A percentile compares a stretch with the other conserved stretches of the same genome.
phyloP scores from a whole-genome alignment of 345 rosid species.

The Corchorus capsularis region DNA sequence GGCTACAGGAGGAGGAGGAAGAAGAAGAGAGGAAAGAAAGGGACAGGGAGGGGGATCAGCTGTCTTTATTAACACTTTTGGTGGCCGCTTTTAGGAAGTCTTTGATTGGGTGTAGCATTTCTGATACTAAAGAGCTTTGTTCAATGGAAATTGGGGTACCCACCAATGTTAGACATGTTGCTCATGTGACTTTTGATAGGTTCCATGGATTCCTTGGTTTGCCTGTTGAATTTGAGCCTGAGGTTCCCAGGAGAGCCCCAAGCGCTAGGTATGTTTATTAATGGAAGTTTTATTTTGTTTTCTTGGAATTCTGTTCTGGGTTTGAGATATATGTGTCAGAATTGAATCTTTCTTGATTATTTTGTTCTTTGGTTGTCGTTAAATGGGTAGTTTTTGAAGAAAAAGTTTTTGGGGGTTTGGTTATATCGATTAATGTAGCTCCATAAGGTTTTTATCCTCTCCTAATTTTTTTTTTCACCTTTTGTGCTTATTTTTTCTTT shows the following conservation, averaged over 20 bases:
- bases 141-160: slow-evolving; percentile 97
- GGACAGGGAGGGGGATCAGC: slow-evolving; percentile 51
- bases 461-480: too few relatives aligned
- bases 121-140: slow-evolving; percentile 59
- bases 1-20: slow-evolving; percentile 8
- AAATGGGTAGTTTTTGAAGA: background rate
- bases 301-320: slow-evolving; percentile 17
- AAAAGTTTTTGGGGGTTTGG: slow-evolving; percentile 2
- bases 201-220: slow-evolving; percentile 97
- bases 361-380: background rate
- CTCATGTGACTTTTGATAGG: slow-evolving; percentile 99
- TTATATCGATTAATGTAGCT: background rate
- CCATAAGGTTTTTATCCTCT: background rate
- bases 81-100: slow-evolving; percentile 78
- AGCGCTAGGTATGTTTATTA: slow-evolving; percentile 74
- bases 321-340: slow-evolving; percentile 1
- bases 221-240: slow-evolving; percentile 98
- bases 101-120: slow-evolving; percentile 64
- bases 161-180: slow-evolving; percentile 90
- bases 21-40: slow-evolving; percentile 27
- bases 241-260: slow-evolving; percentile 88
- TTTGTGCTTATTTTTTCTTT: too few relatives aligned
- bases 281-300: background rate
- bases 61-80: slow-evolving; percentile 64
- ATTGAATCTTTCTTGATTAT: background rate